Base-by-base conservation (phyloP, 305 asterid genomes). In the Solanum hybrid region DNA sequence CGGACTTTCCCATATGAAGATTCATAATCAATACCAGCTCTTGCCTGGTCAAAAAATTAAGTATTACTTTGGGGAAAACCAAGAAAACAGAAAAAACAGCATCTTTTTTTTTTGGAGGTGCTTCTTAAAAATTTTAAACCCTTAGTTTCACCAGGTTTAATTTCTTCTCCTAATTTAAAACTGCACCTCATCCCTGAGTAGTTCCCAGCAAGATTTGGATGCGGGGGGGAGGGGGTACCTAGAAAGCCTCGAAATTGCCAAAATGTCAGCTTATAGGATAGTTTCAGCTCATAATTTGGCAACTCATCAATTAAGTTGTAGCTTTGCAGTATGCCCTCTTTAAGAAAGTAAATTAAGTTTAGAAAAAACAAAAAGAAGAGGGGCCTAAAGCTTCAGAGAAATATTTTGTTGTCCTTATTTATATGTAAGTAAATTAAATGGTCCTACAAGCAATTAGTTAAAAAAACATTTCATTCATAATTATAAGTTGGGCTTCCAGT, bases 11-110 rank as follows among this genome's bases (percentile, higher is more conserved):
- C 99, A 88, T 87, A 95, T 19, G 99, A 97, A 87, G 99, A 96
- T 91, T 97, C 99, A 82, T 97, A 95, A 92, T 95, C 99, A 85
- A 97, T 95, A 36, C 99, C 99, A 88, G 98, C 98, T 92, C 99
- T 95, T 85, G 99, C 98, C 99, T 97, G 95, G 10, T 4, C 5
- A 81, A 42, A 81, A 15, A 27, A 2, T 27, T 26, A 27, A 81
- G 37, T 27, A 27, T 42, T 29, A 42, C 87, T 15, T 81, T 4
- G 87, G 71, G 71, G 35, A 4, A 42, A 40, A 81, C 2, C 87
- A 42, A 9, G 34, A 80, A 38, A 38, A 79, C 29, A 13, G 86
- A 26, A 27, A 81, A 9, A 42, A 42, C 71, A 81, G 11, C 37
- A 80, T 19, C n/a, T 35, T 26, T 15, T 7, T 78, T 31, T 2